Evolutionary conservation across 2,329 filamentous ascomycete species (phyloP).

Genomic region (Acrocalymma vagum): DNA sequence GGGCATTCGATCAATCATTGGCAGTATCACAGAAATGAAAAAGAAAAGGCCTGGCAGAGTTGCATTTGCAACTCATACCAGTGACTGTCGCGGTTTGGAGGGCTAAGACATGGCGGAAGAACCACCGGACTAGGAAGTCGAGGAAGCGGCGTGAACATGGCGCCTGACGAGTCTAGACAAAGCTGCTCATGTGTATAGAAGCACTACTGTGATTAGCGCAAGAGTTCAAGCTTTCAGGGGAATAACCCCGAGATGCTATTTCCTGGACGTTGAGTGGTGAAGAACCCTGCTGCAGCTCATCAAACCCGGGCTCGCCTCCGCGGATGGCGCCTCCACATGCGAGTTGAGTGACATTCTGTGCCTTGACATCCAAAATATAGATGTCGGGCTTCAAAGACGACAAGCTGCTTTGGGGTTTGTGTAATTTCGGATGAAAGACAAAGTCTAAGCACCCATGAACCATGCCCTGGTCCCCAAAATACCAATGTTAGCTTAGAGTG

Average conservation of each 20-base stretch:
- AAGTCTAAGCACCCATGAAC: too few relatives aligned
- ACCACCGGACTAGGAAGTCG: conserved; percentile 36
- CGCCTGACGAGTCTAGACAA: conserved; percentile 30
- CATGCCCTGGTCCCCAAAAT: too few relatives aligned
- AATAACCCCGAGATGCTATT: conserved; percentile 4
- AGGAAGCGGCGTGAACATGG: conserved; percentile 25
- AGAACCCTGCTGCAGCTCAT: conserved; percentile 8
- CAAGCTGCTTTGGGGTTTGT: too few relatives aligned
- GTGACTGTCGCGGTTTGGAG: conserved; percentile 10
- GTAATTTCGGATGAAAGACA: too few relatives aligned
- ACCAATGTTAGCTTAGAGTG: too few relatives aligned
- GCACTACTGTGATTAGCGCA: conserved; percentile 10
- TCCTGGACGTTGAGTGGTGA: conserved; percentile 16
- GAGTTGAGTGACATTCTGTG: background rate
- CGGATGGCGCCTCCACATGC: conserved; percentile 6
- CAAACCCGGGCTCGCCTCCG: conserved; percentile 11
- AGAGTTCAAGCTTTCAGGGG: conserved; percentile 13
- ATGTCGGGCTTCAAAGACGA: too few relatives aligned
- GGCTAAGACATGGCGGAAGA: conserved; percentile 25
- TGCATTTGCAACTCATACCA: conserved; percentile 23
- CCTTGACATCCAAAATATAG: too few relatives aligned
- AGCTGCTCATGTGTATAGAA: conserved; percentile 18
- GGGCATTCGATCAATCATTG: conserved; percentile 20
- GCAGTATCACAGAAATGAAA: conserved; percentile 18
- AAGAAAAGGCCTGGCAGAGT: conserved; percentile 25